These are phyloP conservation scores for Ilex asprella DNA, from an alignment of 257 asterid genomes.

Conservation along the genomic window DNA sequence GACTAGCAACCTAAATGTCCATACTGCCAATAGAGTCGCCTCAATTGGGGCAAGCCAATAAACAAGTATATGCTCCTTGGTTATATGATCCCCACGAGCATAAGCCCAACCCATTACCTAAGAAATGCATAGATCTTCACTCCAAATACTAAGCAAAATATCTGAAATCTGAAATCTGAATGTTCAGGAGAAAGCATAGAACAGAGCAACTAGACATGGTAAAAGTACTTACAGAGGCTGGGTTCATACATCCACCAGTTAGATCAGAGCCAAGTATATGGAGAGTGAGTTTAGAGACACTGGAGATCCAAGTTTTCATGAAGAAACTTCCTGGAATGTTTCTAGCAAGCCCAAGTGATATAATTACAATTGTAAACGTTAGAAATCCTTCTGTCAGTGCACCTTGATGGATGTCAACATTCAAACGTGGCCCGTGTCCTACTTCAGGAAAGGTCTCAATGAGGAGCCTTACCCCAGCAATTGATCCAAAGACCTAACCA, in stretches of 20 bases:
- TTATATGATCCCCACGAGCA: slow-evolving; percentile 65
- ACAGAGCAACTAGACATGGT: no score
- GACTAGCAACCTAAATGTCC: slow-evolving; percentile 43
- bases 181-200: no score
- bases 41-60: slow-evolving; percentile 91
- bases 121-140: background rate
- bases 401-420: slow-evolving; percentile 64
- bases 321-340: slow-evolving; percentile 40
- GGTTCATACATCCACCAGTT: slow-evolving; percentile 97
- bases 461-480: slow-evolving; percentile 64
- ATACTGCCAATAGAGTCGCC: slow-evolving; percentile 73
- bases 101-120: slow-evolving; percentile 99
- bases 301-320: slow-evolving; percentile 85
- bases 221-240: slow-evolving; percentile 67
- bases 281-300: slow-evolving; percentile 68
- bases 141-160: no score
- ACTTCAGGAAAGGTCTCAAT: slow-evolving; percentile 45
- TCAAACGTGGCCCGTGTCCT: slow-evolving; percentile 59
- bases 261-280: slow-evolving; percentile 85
- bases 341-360: slow-evolving; percentile 50
- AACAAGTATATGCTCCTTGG: slow-evolving; percentile 72
- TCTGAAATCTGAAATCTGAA: no score
- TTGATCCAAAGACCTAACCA: slow-evolving; percentile 65
- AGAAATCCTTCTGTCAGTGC: slow-evolving; percentile 80
- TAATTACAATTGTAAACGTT: slow-evolving; percentile 50